phyloP scores from a whole-genome alignment of 345 rosid species.

The Laguncularia racemosa region DNA sequence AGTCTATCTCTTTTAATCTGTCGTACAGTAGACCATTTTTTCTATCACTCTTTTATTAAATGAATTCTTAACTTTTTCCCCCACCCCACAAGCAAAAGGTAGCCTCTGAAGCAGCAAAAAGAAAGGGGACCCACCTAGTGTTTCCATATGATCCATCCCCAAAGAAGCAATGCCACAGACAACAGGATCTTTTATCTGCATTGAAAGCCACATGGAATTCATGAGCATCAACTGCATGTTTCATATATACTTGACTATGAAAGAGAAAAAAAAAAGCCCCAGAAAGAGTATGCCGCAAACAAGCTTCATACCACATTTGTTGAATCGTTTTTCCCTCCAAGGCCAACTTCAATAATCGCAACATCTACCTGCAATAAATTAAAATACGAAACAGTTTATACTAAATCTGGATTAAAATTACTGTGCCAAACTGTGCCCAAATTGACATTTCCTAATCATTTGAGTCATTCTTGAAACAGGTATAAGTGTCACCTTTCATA shows the following conservation, averaged over 20 bases:
- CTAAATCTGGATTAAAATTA: too few species aligned
- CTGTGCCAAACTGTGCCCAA: too few species aligned
- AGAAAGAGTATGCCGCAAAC: neutral
- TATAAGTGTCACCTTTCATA: too few species aligned
- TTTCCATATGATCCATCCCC: constrained; percentile 83
- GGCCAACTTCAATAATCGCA: constrained; percentile 84
- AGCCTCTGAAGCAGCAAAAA: neutral
- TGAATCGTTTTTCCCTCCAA: constrained; percentile 68
- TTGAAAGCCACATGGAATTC: constrained; percentile 9
- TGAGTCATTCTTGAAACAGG: too few species aligned
- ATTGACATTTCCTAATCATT: too few species aligned
- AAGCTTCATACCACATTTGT: constrained; percentile 69
- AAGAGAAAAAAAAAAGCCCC: too few species aligned
- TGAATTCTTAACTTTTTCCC: too few species aligned
- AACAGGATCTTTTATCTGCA: constrained; percentile 74
- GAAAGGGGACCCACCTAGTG: constrained; percentile 40
- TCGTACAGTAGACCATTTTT: too few species aligned
- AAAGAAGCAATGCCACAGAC: constrained; percentile 84
- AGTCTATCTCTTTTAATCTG: too few species aligned
- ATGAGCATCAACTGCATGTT: constrained; percentile 2
- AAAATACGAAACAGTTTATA: neutral
- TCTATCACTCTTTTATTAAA: too few species aligned
- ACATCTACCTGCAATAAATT: constrained; percentile 62
- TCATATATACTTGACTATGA: too few species aligned
- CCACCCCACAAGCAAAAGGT: neutral